These are phyloP conservation scores for Biancaea sappan DNA, from an alignment of 306 rosid species.

Conservation along the genomic window DNA sequence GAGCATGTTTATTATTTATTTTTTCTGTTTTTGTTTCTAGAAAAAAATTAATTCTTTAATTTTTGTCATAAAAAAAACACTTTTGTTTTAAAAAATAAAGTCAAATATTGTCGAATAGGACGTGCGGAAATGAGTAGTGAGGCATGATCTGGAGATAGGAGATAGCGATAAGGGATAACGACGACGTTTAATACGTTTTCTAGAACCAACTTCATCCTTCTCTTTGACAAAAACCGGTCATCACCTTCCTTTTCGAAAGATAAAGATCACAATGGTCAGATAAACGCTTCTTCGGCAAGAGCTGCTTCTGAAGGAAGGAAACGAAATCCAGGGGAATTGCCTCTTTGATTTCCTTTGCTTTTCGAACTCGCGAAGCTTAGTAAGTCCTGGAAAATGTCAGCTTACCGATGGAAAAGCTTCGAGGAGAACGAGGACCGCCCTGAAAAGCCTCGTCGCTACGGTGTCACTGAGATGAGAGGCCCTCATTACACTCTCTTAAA, in stretches of 20 bases:
- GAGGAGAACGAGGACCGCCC: slow-evolving; percentile 88
- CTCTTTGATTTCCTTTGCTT: not conserved
- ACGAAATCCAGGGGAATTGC: not conserved
- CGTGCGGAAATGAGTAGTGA: too few species aligned
- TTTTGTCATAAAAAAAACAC: too few species aligned
- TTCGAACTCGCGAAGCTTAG: not conserved
- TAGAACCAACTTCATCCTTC: slow-evolving; percentile 41
- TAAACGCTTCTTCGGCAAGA: not conserved
- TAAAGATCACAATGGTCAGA: not conserved
- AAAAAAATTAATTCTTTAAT: too few species aligned
- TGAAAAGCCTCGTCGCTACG: slow-evolving; percentile 77
- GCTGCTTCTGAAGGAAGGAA: not conserved
- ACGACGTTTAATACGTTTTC: slow-evolving; percentile 14
- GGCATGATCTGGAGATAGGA: too few species aligned
- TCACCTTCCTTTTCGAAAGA: not conserved
- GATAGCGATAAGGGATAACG: not conserved
- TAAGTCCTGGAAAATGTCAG: slow-evolving; percentile 46
- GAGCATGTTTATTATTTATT: too few species aligned
- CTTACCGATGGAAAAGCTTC: slow-evolving; percentile 75
- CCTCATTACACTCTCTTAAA: slow-evolving; percentile 59
- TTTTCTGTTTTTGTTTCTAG: too few species aligned
- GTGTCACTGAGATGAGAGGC: slow-evolving; percentile 85
- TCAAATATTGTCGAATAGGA: too few species aligned
- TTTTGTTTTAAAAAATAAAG: too few species aligned
- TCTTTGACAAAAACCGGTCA: not conserved